phyloP scores from a whole-genome alignment of 805 yeast genomes.

The Zygoascus flipseniorum region DNA sequence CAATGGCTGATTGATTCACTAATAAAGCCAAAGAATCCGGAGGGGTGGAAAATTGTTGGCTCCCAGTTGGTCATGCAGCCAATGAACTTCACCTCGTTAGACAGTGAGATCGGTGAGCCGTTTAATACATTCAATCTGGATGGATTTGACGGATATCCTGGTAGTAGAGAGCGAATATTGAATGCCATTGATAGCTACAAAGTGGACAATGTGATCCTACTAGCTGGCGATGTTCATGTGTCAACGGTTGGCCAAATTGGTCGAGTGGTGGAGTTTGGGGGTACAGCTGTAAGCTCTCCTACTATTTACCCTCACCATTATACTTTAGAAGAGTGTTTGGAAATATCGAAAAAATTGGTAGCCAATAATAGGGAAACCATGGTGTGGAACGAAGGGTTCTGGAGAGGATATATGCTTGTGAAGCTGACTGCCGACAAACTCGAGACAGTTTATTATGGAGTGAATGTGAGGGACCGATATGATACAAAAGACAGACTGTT shows the following conservation, averaged over 20 bases:
- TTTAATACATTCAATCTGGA: constrained; percentile 4
- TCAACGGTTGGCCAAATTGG: constrained; percentile 1
- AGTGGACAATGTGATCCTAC: constrained; percentile 1
- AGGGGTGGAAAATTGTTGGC: constrained; percentile 2
- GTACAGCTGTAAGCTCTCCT: constrained; percentile 5
- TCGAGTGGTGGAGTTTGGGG: constrained; percentile 2
- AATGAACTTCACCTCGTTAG: background rate
- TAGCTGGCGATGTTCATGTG: constrained; percentile 5
- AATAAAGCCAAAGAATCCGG: background rate
- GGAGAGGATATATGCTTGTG: background rate
- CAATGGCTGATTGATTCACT: constrained; percentile 1
- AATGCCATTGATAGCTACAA: background rate
- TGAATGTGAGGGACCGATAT: background rate
- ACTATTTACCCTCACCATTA: constrained; percentile 3
- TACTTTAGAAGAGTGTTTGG: background rate
- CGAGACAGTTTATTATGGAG: constrained; percentile 1
- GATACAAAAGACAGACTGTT: background rate
- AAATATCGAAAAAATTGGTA: background rate
- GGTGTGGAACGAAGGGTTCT: constrained; percentile 3
- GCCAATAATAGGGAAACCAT: background rate
- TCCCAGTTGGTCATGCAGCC: constrained; percentile 4
- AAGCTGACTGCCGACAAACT: background rate
- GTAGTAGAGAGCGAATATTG: background rate
- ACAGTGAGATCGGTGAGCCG: constrained; percentile 1
- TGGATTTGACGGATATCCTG: constrained; percentile 5